phyloP scores from a whole-genome alignment of 2,329 filamentous ascomycete species.

The Verticillium albo-atrum region DNA sequence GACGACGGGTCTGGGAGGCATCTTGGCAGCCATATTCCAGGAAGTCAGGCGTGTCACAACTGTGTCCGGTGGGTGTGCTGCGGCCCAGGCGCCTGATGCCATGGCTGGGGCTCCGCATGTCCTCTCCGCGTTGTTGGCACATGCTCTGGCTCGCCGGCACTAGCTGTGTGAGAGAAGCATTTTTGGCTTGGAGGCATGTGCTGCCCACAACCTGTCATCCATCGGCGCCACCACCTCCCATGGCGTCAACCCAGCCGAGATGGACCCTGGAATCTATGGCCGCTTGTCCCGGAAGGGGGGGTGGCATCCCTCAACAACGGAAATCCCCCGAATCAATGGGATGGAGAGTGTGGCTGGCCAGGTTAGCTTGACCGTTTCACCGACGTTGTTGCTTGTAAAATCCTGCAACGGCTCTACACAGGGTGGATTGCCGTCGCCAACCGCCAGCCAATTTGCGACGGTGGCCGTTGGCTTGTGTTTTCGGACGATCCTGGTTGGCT shows the following conservation, averaged over 20 bases:
- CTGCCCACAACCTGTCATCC: not conserved
- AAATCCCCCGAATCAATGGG: not conserved
- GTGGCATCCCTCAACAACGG: not conserved
- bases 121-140: not conserved
- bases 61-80: not conserved
- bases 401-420: not conserved
- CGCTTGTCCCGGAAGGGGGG: not conserved
- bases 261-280: not conserved
- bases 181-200: not conserved
- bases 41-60: not conserved
- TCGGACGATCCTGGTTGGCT: not conserved
- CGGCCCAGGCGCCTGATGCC: not conserved
- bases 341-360: not conserved
- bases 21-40: not conserved
- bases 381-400: not conserved
- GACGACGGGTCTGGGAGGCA: not conserved
- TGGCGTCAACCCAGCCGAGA: not conserved
- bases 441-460: not conserved
- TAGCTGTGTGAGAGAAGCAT: not conserved
- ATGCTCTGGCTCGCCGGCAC: not conserved
- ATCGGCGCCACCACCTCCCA: not conserved
- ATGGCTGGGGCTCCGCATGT: not conserved
- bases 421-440: not conserved
- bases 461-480: not conserved
- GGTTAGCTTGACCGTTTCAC: not conserved